These are phyloP conservation scores for Neurospora africana DNA, from an alignment of 495 filamentous ascomycete genomes.

Conservation along the genomic window DNA sequence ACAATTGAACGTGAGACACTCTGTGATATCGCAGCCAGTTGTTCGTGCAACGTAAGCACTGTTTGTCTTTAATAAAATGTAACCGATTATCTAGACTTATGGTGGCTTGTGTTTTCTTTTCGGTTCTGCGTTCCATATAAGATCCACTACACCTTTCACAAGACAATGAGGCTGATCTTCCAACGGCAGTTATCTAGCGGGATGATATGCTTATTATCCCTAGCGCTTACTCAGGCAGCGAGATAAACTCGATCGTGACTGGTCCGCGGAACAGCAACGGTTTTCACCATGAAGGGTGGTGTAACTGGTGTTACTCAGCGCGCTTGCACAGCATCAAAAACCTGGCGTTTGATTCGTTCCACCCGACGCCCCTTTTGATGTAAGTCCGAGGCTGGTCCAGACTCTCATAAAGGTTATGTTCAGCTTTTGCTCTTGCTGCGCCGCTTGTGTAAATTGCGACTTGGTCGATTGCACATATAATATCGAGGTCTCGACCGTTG, in stretches of 20 bases:
- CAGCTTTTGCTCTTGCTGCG: not conserved
- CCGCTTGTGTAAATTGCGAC: not conserved
- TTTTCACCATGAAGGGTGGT: not conserved
- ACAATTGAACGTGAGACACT: not conserved
- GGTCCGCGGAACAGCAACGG: not conserved
- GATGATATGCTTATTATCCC: not conserved
- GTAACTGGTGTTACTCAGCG: not conserved
- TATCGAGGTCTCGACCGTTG: not conserved
- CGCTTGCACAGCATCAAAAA: not conserved
- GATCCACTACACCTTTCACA: not conserved
- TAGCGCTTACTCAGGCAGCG: not conserved
- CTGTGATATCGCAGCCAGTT: not conserved
- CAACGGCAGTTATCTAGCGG: not conserved
- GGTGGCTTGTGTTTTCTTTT: not conserved
- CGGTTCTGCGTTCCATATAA: not conserved
- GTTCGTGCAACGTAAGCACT: not conserved
- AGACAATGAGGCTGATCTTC: not conserved
- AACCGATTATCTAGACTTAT: not conserved
- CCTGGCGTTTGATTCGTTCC: not conserved
- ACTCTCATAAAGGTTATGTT: not conserved
- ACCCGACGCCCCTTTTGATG: not conserved
- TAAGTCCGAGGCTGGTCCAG: not conserved
- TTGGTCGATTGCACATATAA: not conserved
- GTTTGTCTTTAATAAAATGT: not conserved
- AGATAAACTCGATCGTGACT: not conserved